phyloP scores from a whole-genome alignment of 352 stramenopile genomes.

The Plasmopara halstedii region DNA sequence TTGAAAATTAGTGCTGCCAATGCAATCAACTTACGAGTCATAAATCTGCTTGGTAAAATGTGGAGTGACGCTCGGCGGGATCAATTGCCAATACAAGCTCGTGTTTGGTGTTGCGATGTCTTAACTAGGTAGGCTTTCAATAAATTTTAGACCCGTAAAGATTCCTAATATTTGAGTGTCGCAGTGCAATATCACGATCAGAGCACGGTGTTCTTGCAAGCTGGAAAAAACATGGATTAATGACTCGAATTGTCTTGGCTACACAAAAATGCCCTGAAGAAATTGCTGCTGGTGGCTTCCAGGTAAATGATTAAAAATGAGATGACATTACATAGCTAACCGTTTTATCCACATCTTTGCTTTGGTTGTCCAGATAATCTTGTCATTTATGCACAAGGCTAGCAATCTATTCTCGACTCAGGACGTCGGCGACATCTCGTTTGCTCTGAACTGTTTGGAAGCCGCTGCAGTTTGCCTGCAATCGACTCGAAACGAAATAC shows the following conservation, averaged over 20 bases:
- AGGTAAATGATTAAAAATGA: constrained; percentile 22
- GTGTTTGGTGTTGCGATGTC: constrained; percentile 60
- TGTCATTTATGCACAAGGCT: constrained; percentile 41
- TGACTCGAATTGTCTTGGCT: constrained; percentile 12
- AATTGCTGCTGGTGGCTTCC: constrained; percentile 20
- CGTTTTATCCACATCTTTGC: neutral
- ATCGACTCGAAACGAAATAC: constrained; percentile 17
- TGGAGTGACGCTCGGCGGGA: constrained; percentile 4
- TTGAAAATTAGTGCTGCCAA: neutral
- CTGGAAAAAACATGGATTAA: constrained; percentile 20
- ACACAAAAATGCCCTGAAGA: constrained; percentile 15
- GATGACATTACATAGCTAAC: neutral
- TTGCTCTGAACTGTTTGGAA: constrained; percentile 21
- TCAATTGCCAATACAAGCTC: constrained; percentile 32
- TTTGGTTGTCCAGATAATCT: constrained; percentile 26
- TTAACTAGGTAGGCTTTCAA: constrained; percentile 39
- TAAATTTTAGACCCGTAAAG: neutral
- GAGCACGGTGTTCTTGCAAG: constrained; percentile 11
- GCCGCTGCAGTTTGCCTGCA: constrained; percentile 15
- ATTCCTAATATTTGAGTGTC: neutral
- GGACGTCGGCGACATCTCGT: constrained; percentile 10
- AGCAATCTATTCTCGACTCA: constrained; percentile 18
- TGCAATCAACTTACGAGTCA: constrained; percentile 7
- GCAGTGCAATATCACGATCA: constrained; percentile 21
- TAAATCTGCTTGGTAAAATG: constrained; percentile 9